A percentile compares a stretch with the other conserved stretches of the same genome.
These are phyloP conservation scores for Ustilago cynodontis DNA, from an alignment of 1,284 basidiomycete genomes.

Conservation along the genomic window DNA sequence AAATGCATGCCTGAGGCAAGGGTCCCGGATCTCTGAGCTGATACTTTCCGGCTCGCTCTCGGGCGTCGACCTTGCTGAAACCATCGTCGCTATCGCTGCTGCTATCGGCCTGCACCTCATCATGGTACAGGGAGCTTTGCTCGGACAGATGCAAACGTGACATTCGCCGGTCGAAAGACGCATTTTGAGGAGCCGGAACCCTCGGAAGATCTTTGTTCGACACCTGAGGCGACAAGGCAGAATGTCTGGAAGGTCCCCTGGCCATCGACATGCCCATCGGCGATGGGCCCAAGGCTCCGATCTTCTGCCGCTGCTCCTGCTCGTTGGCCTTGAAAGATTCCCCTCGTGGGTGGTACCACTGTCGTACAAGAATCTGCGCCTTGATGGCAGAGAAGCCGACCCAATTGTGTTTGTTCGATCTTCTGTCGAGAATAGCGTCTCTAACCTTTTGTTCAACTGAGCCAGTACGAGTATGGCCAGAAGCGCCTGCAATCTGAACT, in stretches of 20 bases:
- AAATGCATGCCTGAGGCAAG: conserved; percentile 1
- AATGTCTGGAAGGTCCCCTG: background rate
- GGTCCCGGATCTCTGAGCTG: conserved; percentile 38
- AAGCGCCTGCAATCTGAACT: background rate
- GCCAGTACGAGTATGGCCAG: conserved; percentile 23
- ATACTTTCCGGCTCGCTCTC: conserved; percentile 19
- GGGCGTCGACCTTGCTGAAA: background rate
- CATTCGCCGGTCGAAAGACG: conserved; percentile 35
- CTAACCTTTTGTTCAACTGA: conserved; percentile 40
- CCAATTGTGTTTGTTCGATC: conserved; percentile 49
- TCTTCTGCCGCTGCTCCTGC: background rate
- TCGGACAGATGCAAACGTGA: conserved; percentile 36
- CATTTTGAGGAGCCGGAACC: conserved; percentile 32
- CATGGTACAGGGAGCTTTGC: conserved; percentile 28
- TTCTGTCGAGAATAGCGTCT: conserved; percentile 33
- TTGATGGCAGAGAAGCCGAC: conserved; percentile 44
- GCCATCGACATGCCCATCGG: conserved; percentile 21
- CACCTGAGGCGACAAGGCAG: background rate
- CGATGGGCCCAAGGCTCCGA: conserved; percentile 3
- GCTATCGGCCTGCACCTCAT: conserved; percentile 34
- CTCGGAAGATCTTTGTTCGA: conserved; percentile 37
- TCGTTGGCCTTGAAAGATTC: background rate
- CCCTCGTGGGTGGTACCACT: conserved; percentile 11
- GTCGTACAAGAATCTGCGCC: conserved; percentile 43
- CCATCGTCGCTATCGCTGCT: conserved; percentile 37